Percentiles rank a stretch among this genome's conserved stretches.
Conservation (phyloP, 192 early-diverging fungal species). For the Linnemannia zychae region DNA sequence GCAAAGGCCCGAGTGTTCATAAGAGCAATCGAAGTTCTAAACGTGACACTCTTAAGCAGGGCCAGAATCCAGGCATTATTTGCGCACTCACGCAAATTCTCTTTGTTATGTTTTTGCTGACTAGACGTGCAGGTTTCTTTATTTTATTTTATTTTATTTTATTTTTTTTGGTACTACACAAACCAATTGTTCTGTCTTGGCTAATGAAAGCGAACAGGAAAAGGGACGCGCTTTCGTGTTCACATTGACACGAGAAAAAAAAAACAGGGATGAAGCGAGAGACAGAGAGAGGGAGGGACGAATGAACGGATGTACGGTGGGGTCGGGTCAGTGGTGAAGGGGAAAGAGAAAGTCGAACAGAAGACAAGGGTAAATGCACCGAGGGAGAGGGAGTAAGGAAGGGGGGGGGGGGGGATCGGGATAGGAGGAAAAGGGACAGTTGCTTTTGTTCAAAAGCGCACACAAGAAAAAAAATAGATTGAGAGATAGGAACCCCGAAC, state of each 20-base stretch:
- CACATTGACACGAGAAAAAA: neutral
- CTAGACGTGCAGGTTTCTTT: neutral
- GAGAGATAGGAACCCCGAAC: too few species aligned
- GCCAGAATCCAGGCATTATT: neutral
- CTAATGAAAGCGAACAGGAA: too few species aligned
- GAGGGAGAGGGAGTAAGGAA: neutral
- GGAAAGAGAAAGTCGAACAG: too few species aligned
- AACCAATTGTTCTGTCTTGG: too few species aligned
- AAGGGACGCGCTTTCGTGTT: neutral
- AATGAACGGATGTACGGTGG: neutral
- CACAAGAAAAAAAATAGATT: too few species aligned
- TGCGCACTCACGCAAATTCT: neutral
- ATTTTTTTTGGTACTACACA: too few species aligned
- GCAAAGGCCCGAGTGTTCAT: neutral
- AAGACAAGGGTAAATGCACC: too few species aligned
- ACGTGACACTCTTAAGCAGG: neutral
- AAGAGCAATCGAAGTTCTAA: neutral
- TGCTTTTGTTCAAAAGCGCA: too few species aligned
- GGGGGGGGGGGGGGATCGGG: too few species aligned
- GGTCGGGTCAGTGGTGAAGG: neutral
- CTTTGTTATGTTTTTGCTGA: neutral
- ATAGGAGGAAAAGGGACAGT: neutral
- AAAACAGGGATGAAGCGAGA: neutral
- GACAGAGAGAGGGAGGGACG: neutral
- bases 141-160: too few species aligned